These are phyloP conservation scores for Leptographium lundbergii DNA, from an alignment of 2,329 filamentous ascomycete species.

Conservation along the genomic window DNA sequence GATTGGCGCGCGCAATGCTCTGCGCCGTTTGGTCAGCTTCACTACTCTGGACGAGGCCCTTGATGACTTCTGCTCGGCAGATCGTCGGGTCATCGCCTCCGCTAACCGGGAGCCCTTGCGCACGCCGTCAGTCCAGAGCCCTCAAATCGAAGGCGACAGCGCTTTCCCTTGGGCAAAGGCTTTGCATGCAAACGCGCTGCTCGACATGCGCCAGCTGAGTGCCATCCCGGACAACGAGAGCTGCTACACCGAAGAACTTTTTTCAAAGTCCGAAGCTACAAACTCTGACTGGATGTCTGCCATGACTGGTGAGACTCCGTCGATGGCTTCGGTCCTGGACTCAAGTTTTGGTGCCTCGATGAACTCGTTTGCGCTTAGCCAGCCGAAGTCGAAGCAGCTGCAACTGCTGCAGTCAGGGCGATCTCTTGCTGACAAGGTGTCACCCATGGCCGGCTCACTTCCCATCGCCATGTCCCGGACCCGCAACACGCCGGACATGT, in stretches of 20 bases:
- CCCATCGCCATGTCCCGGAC: constrained; percentile 73
- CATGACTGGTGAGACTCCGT: constrained; percentile 64
- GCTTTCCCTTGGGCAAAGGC: constrained; percentile 95
- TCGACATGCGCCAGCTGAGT: constrained; percentile 69
- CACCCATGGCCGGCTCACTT: constrained; percentile 54
- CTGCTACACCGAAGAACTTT: constrained; percentile 76
- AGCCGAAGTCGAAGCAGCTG: constrained; percentile 23
- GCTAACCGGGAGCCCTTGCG: constrained; percentile 91
- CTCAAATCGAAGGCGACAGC: constrained; percentile 55
- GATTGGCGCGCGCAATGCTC: constrained; percentile 60
- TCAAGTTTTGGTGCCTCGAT: constrained; percentile 73
- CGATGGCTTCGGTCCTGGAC: constrained; percentile 71
- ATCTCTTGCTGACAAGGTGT: constrained; percentile 27
- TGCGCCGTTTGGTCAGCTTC: constrained; percentile 74
- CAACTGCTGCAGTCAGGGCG: neutral
- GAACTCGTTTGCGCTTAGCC: constrained; percentile 53
- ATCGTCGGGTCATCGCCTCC: constrained; percentile 64
- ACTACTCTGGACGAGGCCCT: constrained; percentile 84
- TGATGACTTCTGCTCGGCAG: constrained; percentile 85
- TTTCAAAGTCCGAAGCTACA: constrained; percentile 61
- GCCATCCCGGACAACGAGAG: constrained; percentile 68
- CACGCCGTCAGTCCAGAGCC: constrained; percentile 87
- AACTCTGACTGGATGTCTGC: constrained; percentile 64
- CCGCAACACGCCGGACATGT: constrained; percentile 55
- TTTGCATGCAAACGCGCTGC: constrained; percentile 61